phyloP scores from a whole-genome alignment of 2,329 filamentous ascomycete species.

The Hymenoscyphus albidus region DNA sequence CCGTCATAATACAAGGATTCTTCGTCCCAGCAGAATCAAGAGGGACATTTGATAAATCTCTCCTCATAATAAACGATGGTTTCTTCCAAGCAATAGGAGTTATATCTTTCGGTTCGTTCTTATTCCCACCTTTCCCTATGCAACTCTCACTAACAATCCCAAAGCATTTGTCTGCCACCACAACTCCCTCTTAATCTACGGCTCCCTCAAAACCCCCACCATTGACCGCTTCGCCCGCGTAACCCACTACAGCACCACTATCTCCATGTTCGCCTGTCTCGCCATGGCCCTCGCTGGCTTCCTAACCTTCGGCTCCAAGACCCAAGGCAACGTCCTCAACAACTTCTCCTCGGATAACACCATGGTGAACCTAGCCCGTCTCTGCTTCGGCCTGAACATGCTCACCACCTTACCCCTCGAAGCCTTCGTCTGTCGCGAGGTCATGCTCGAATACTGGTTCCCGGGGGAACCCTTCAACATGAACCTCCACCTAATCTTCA shows the following conservation, averaged over 20 bases:
- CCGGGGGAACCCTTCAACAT: slow-evolving; percentile 67
- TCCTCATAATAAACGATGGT: slow-evolving; percentile 77
- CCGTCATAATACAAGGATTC: slow-evolving; percentile 80
- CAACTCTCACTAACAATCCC: slow-evolving; percentile 32
- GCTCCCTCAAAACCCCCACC: slow-evolving; percentile 87
- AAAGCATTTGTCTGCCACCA: slow-evolving; percentile 73
- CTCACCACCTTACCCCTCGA: slow-evolving; percentile 93
- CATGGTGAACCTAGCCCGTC: slow-evolving; percentile 89
- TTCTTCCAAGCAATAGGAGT: slow-evolving; percentile 96
- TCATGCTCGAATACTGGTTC: slow-evolving; percentile 83
- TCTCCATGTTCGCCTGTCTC: slow-evolving; percentile 90
- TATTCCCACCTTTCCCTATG: slow-evolving; percentile 2
- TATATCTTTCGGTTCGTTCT: slow-evolving; percentile 80
- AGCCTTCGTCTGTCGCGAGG: slow-evolving; percentile 94
- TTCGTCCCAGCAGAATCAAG: slow-evolving; percentile 67
- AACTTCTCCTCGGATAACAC: slow-evolving; percentile 90
- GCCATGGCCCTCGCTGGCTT: slow-evolving; percentile 86
- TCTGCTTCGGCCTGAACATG: slow-evolving; percentile 99
- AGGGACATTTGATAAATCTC: slow-evolving; percentile 65
- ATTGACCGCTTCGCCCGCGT: slow-evolving; percentile 91
- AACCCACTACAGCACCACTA: slow-evolving; percentile 86
- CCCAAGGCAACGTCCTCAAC: slow-evolving; percentile 93
- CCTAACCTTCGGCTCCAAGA: slow-evolving; percentile 87
- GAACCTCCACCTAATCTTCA: slow-evolving; percentile 76
- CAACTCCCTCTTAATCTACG: slow-evolving; percentile 96